A percentile compares a stretch with the other conserved stretches of the same genome.
Evolutionary conservation across 2,329 filamentous ascomycete genomes (phyloP).

Genomic region (Kalaharituber pfeilii): DNA sequence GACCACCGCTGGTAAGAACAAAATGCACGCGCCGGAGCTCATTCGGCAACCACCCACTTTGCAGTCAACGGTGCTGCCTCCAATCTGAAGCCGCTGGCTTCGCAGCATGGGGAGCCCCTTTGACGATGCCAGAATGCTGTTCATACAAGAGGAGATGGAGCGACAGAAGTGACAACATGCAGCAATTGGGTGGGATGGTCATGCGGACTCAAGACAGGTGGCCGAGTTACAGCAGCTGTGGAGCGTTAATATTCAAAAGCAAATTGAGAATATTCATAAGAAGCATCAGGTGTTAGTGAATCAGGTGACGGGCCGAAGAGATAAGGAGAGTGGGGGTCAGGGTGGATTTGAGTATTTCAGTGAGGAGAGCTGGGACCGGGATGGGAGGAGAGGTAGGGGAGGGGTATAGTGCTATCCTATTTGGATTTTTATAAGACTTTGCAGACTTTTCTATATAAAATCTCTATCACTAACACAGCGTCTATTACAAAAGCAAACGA

Average conservation of each 20-base stretch:
- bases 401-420: no score
- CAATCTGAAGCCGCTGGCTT: conserved; percentile 87
- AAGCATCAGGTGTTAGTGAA: conserved; percentile 30
- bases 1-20: conserved; percentile 95
- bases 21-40: conserved; percentile 69
- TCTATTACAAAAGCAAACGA: no score
- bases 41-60: conserved; percentile 70
- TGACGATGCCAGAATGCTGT: conserved; percentile 51
- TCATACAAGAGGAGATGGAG: conserved; percentile 55
- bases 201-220: conserved; percentile 42
- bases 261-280: conserved; percentile 53
- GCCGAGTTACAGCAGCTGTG: conserved; percentile 39
- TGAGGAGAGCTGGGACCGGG: neutral
- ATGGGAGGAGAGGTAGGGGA: no score
- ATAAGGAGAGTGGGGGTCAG: conserved; percentile 1
- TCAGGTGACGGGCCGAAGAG: conserved; percentile 21
- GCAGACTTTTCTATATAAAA: no score
- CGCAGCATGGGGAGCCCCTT: conserved; percentile 77
- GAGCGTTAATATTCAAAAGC: conserved; percentile 65
- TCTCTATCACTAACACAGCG: no score
- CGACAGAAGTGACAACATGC: conserved; percentile 65
- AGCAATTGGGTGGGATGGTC: conserved; percentile 47
- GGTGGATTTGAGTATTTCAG: neutral
- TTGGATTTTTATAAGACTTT: no score
- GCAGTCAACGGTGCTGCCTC: conserved; percentile 75